These are phyloP conservation scores for Trichoderma sp. DNA, from an alignment of 2,329 filamentous ascomycete species.

Conservation along the genomic window DNA sequence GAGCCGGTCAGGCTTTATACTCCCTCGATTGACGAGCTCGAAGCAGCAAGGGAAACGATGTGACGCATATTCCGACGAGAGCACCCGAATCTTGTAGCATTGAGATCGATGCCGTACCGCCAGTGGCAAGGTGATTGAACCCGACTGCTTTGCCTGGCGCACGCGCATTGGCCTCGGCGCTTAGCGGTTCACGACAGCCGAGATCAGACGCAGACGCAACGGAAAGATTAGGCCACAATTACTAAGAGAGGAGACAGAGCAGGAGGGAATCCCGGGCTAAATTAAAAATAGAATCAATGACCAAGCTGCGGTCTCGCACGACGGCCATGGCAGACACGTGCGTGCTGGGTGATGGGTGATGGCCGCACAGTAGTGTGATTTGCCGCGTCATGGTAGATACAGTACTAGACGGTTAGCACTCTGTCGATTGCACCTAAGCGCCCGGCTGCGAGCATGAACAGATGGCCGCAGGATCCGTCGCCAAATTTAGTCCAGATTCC, in stretches of 20 bases:
- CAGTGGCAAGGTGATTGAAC: neutral
- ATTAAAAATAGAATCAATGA: slow-evolving; percentile 39
- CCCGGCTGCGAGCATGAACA: slow-evolving; percentile 6
- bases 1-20: slow-evolving; percentile 4
- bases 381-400: slow-evolving; percentile 16
- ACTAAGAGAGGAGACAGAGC: too few species aligned
- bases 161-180: neutral
- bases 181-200: slow-evolving; percentile 14
- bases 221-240: slow-evolving; percentile 19
- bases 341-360: slow-evolving; percentile 22
- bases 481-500: slow-evolving; percentile 23
- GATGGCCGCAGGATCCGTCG: neutral
- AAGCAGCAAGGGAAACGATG: slow-evolving; percentile 1
- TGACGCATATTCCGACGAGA: slow-evolving; percentile 4
- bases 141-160: neutral
- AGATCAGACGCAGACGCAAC: slow-evolving; percentile 10
- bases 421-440: slow-evolving; percentile 22
- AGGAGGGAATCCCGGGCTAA: slow-evolving; percentile 27
- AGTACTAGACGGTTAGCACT: neutral
- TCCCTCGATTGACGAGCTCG: neutral
- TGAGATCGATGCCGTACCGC: neutral
- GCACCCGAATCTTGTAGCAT: neutral
- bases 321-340: slow-evolving; percentile 22
- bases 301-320: neutral
- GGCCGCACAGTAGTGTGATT: slow-evolving; percentile 20